Percentiles rank a stretch among this genome's conserved stretches.
phyloP scores from a whole-genome alignment of 2,329 filamentous ascomycete genomes.

The Penicillium sclerotiorum region DNA sequence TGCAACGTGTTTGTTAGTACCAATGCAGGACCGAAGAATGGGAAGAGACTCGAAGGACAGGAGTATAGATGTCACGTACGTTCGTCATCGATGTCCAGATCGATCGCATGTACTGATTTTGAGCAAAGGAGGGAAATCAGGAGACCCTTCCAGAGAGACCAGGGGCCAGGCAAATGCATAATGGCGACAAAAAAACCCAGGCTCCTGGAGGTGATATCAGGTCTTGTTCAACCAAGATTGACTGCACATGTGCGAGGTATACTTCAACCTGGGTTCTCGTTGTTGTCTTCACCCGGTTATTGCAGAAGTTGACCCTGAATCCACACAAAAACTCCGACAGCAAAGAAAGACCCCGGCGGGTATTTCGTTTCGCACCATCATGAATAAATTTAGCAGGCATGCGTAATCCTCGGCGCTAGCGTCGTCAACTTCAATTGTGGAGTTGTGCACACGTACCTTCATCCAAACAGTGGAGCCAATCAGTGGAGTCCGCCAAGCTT shows the following conservation, averaged over 20 bases:
- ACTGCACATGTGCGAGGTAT: neutral
- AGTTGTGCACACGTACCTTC: constrained; percentile 2
- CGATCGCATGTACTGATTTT: constrained; percentile 20
- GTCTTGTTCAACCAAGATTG: neutral
- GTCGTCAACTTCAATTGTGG: constrained; percentile 25
- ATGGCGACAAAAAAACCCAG: neutral
- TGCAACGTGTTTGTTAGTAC: neutral
- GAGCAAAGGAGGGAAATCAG: constrained; percentile 8
- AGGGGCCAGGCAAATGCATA: constrained; percentile 14
- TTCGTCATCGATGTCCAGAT: constrained; percentile 30
- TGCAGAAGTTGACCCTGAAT: neutral
- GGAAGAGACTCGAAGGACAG: neutral
- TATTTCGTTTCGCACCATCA: constrained; percentile 6
- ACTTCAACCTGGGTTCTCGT: neutral
- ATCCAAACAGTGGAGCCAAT: constrained; percentile 4
- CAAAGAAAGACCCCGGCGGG: neutral
- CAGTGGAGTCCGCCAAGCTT: constrained; percentile 24
- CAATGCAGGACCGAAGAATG: neutral
- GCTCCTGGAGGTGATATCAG: neutral
- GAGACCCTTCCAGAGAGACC: constrained; percentile 1
- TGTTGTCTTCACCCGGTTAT: neutral
- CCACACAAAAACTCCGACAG: neutral
- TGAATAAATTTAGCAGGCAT: constrained; percentile 20
- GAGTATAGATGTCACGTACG: constrained; percentile 18
- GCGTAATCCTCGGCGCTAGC: constrained; percentile 29